Evolutionary conservation across 192 early-diverging fungal genomes (phyloP), one percentile per base, ranked within the genome.

Genomic region (Gonapodya sp.): DNA sequence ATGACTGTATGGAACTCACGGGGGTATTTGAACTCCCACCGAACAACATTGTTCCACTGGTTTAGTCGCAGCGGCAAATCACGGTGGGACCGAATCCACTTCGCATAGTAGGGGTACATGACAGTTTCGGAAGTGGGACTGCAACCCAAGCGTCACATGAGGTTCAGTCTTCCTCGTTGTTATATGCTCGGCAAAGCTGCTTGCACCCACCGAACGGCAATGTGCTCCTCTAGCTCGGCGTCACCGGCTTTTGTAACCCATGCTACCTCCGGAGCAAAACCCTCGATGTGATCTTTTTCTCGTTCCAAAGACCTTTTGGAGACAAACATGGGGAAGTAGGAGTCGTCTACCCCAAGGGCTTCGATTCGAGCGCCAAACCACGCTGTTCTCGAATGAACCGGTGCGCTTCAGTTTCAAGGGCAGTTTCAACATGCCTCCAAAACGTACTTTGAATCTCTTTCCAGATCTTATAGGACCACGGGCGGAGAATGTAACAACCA

Each of bases 11-110:
- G 31, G 18, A 18, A 87, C 91, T 86, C 88, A 92, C 90, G 96
- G 73, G 96, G 96, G 88, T 99, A 94, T 89, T 99, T 99, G 89
- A 99, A 99, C 89, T 99, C 98, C 98, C 98, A 99, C 81, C 98
- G 94, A 73, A 99, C 98, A 82, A 99, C 97, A 83, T 95, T 96
- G 89, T 95, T 96, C 98, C 98, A 99, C 88, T 99, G 98, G 90
- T 99, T 99, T 78, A 98, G 86, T 79, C 95, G 90, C 75, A 99
- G 86, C 36, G 98, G 98, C 46, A 99, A 88, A 88, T 99, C 97
- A 83, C 98, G 95, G 87, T 98, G 94, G 80, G 92, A 94, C 79
- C 95, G 93, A 82, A 99, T 93, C 98, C 98, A 99, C 85, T 96
- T 95, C 80, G 96, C 92, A 85, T 95, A 99, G 89, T 95, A 96